Evolutionary conservation across 2,329 filamentous ascomycete genomes (phyloP).

Genomic region (Ambrosiella beaveri): DNA sequence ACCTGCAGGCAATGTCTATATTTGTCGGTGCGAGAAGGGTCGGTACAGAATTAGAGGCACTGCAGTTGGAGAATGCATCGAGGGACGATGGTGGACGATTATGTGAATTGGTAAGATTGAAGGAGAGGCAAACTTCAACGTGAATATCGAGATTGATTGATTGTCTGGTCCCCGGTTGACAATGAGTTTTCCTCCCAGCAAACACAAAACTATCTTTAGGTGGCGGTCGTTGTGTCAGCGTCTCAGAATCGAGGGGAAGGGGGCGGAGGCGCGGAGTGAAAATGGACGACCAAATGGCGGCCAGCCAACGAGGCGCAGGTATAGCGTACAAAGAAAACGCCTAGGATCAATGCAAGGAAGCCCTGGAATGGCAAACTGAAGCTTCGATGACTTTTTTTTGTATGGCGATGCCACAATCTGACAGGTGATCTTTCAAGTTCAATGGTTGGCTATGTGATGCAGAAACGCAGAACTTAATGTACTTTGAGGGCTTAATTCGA

Average conservation of each 20-base stretch:
- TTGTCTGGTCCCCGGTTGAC: neutral
- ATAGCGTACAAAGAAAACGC: neutral
- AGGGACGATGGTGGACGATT: neutral
- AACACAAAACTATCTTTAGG: slow-evolving; percentile 1
- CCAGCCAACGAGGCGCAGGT: neutral
- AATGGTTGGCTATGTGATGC: neutral
- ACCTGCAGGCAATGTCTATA: neutral
- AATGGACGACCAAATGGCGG: neutral
- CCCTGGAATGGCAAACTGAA: neutral
- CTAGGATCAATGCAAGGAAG: neutral
- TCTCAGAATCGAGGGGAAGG: slow-evolving; percentile 1
- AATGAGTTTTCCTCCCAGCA: neutral
- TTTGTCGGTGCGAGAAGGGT: neutral
- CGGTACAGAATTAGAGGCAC: no score
- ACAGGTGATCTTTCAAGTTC: neutral
- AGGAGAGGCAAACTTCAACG: no score
- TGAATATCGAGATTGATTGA: neutral
- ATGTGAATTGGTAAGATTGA: no score
- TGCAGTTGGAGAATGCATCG: neutral
- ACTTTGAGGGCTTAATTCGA: no score
- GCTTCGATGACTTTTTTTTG: neutral
- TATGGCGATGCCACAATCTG: neutral
- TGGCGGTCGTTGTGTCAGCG: neutral
- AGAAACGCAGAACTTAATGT: no score
- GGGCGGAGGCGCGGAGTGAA: neutral